A percentile compares a stretch with the other conserved stretches of the same genome.
Evolutionary conservation across 2,329 filamentous ascomycete genomes (phyloP).

Genomic region (Xylaria sp.): DNA sequence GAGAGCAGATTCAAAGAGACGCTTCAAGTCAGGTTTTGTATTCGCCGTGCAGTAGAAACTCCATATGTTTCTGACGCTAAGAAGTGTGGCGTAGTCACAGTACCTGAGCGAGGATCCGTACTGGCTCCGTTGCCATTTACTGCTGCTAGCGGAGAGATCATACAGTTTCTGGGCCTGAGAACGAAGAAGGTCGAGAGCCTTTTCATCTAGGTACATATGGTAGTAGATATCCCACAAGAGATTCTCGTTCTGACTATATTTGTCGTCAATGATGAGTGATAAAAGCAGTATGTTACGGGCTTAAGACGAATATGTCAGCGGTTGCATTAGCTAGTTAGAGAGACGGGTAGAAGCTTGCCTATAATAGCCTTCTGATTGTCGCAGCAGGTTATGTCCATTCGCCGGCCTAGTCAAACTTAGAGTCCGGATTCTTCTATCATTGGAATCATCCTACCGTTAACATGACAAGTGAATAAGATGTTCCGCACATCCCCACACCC

Average conservation of each 20-base stretch:
- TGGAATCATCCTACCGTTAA: slow-evolving; percentile 48
- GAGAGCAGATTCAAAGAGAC: slow-evolving; percentile 18
- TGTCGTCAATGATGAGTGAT: slow-evolving; percentile 59
- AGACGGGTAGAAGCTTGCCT: slow-evolving; percentile 51
- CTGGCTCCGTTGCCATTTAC: slow-evolving; percentile 56
- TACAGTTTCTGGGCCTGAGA: slow-evolving; percentile 58
- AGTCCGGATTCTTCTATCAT: slow-evolving; percentile 33
- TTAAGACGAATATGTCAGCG: slow-evolving; percentile 41
- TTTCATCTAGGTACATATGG: slow-evolving; percentile 58
- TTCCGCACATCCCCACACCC: slow-evolving; percentile 67
- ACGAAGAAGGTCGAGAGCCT: slow-evolving; percentile 51
- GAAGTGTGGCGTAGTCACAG: slow-evolving; percentile 59
- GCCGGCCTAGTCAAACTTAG: slow-evolving; percentile 45
- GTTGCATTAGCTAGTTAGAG: not conserved
- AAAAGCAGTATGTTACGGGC: slow-evolving; percentile 64
- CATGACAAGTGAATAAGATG: slow-evolving; percentile 63
- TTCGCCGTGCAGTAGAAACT: slow-evolving; percentile 44
- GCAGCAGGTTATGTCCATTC: slow-evolving; percentile 67
- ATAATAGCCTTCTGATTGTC: slow-evolving; percentile 63
- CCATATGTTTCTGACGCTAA: slow-evolving; percentile 56
- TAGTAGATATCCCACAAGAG: slow-evolving; percentile 67
- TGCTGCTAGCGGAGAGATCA: slow-evolving; percentile 50
- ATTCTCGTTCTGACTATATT: slow-evolving; percentile 36
- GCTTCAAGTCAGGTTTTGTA: slow-evolving; percentile 13
- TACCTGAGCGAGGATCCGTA: slow-evolving; percentile 60